phyloP scores from a whole-genome alignment of 2,329 filamentous ascomycete species.

The Nemania sp. region DNA sequence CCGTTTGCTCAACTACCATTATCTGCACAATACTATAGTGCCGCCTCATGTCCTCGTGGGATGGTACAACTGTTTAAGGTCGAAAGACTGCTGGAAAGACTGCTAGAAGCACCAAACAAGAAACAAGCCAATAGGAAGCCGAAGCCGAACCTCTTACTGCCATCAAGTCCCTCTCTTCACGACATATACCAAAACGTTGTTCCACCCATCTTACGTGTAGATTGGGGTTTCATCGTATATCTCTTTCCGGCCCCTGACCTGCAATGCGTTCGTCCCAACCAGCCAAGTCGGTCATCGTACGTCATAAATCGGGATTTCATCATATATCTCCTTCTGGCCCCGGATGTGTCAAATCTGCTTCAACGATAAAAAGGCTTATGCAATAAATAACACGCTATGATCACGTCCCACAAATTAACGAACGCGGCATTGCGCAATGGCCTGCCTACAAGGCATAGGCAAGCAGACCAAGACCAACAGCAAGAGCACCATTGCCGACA shows the following conservation, averaged over 20 bases:
- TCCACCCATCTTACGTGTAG: slow-evolving; percentile 10
- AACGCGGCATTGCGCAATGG: slow-evolving; percentile 11
- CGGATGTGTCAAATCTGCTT: no score
- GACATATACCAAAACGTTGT: slow-evolving; percentile 20
- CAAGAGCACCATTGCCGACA: slow-evolving; percentile 51
- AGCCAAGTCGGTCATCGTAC: background rate
- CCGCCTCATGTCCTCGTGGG: slow-evolving; percentile 8
- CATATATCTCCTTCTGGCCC: background rate
- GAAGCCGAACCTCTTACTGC: slow-evolving; percentile 9
- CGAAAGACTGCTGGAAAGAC: slow-evolving; percentile 18
- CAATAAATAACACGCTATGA: no score
- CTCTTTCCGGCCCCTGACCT: slow-evolving; percentile 1
- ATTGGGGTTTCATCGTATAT: slow-evolving; percentile 5
- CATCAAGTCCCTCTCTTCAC: slow-evolving; percentile 7
- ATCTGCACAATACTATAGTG: background rate
- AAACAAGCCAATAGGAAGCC: background rate
- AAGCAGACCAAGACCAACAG: slow-evolving; percentile 55
- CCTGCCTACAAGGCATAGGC: slow-evolving; percentile 53
- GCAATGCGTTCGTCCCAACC: background rate
- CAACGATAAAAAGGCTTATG: no score
- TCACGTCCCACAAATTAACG: no score
- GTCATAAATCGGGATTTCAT: background rate
- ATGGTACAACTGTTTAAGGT: slow-evolving; percentile 9
- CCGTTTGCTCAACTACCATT: background rate
- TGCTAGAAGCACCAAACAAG: slow-evolving; percentile 11